Evolutionary conservation across 768 basidiomycete genomes (phyloP), one percentile per base, ranked within the genome.

Genomic region (Tulasnella sp.): DNA sequence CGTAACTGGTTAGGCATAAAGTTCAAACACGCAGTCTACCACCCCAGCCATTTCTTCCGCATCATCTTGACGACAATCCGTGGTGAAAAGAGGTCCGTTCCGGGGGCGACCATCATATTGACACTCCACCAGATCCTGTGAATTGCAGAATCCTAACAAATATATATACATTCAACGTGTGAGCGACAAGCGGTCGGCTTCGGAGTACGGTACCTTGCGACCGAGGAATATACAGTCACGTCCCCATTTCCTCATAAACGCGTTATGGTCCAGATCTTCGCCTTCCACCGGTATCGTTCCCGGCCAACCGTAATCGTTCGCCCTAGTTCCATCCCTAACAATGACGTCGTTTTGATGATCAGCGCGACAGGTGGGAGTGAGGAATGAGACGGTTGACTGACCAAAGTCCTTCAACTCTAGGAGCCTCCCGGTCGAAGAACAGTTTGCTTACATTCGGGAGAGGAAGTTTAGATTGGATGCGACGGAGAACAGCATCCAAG

Each of bases 61-160:
- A 44, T n/a, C 35, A 72, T 34, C 39, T 65, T 63, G 7, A 39
- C 62, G 9, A 72, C 32, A 11, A 72, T 63, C 14, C 11, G 8
- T 12, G 71, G 71, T 26, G 71, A 63, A 29, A 72, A 72, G 22
- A 72, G 52, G 40, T 72, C 71, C n/a, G 71, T 72, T 26, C 36
- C 71, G 0, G 71, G 71, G 3, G 71, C 37, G n/a, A 72, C 32
- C 26, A 62, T 39, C 36, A 62, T 63, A 34, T 72, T 72, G 59
- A 64, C 71, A 32, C n/a, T 12, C 36, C 52, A 72, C 32, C 37
- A 63, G 17, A 64, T 39, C 0, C 19, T 17, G 35, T 64, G 39
- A 34, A 66, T 62, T 3, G 34, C 29, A 32, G 22, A 36, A 17
- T 72, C 34, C 71, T 72, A 64, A 26, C 0, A 29, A 72, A 40